Evolutionary conservation across 129 eudicot genomes (phyloP).

Genomic region (Gnaphalium uliginosum): DNA sequence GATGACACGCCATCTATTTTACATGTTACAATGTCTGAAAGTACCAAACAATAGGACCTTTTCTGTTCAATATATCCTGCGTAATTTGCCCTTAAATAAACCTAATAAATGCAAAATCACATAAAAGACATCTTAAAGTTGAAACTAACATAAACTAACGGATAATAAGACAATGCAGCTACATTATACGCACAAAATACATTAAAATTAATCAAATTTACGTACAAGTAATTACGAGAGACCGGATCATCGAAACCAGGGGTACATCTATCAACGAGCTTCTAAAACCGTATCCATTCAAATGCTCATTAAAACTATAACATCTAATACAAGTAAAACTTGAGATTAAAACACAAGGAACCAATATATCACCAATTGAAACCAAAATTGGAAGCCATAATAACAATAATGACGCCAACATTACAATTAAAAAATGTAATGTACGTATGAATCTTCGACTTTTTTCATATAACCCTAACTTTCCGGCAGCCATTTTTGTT

Average conservation of each 20-base stretch:
- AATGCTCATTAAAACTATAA: conserved; percentile 56
- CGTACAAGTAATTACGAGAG: conserved; percentile 81
- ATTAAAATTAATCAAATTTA: conserved; percentile 5
- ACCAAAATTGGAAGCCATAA: conserved; percentile 70
- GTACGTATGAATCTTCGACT: conserved; percentile 57
- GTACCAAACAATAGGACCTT: background rate
- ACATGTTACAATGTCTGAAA: background rate
- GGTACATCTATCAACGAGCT: conserved; percentile 86
- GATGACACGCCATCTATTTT: too few relatives aligned
- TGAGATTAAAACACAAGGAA: conserved; percentile 63
- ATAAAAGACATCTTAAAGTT: background rate
- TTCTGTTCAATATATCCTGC: background rate
- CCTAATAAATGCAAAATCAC: background rate
- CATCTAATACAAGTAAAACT: conserved; percentile 85
- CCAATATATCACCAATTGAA: conserved; percentile 69
- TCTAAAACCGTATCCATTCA: conserved; percentile 69
- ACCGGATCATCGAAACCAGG: conserved; percentile 75
- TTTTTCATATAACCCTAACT: conserved; percentile 51
- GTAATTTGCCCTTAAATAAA: background rate
- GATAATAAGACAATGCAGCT: conserved; percentile 1
- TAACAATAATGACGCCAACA: conserved; percentile 72
- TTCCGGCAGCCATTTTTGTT: conserved; percentile 40
- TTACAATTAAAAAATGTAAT: conserved; percentile 69
- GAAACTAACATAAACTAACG: background rate
- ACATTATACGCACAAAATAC: background rate